phyloP scores from a whole-genome alignment of 257 asterid genomes.

The Hygrophila difformis region DNA sequence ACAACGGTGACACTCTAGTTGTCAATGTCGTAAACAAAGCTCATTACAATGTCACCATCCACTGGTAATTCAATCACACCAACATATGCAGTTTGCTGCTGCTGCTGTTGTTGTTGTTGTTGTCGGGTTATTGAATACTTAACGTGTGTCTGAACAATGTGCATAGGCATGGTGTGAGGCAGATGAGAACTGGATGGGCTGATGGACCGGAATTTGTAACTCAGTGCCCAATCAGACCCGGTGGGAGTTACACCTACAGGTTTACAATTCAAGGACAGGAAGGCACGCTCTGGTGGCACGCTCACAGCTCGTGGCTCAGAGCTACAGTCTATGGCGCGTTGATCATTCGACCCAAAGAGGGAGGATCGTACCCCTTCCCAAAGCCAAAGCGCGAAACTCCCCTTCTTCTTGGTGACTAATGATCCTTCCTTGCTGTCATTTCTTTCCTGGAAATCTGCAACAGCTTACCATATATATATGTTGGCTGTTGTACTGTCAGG shows the following conservation, averaged over 20 bases:
- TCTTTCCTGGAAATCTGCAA: too few relatives aligned
- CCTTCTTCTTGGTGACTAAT: conserved; percentile 56
- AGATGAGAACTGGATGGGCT: conserved; percentile 76
- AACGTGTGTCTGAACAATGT: background rate
- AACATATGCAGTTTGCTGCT: conserved; percentile 1
- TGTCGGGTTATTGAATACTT: too few relatives aligned
- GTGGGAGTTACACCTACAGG: conserved; percentile 64
- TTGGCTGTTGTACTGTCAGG: too few relatives aligned
- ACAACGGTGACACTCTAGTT: conserved; percentile 69
- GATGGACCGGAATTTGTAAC: conserved; percentile 89
- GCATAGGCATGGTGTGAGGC: conserved; percentile 81
- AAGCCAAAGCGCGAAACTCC: conserved; percentile 67
- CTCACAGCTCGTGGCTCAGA: conserved; percentile 94
- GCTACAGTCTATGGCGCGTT: conserved; percentile 87
- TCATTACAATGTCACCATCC: conserved; percentile 72
- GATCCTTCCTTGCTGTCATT: background rate
- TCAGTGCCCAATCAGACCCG: conserved; percentile 86
- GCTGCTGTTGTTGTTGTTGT: too few relatives aligned
- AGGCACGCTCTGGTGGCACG: conserved; percentile 99
- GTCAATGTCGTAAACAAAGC: conserved; percentile 67
- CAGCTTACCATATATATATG: too few relatives aligned
- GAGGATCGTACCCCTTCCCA: conserved; percentile 66
- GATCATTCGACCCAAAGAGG: conserved; percentile 56
- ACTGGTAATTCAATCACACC: conserved; percentile 45
- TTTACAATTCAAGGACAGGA: conserved; percentile 74